Percentiles rank a stretch among this genome's conserved stretches.
Evolutionary conservation across 176 grass and related monocot genomes (phyloP).

Genomic region (Luzula sylvatica): DNA sequence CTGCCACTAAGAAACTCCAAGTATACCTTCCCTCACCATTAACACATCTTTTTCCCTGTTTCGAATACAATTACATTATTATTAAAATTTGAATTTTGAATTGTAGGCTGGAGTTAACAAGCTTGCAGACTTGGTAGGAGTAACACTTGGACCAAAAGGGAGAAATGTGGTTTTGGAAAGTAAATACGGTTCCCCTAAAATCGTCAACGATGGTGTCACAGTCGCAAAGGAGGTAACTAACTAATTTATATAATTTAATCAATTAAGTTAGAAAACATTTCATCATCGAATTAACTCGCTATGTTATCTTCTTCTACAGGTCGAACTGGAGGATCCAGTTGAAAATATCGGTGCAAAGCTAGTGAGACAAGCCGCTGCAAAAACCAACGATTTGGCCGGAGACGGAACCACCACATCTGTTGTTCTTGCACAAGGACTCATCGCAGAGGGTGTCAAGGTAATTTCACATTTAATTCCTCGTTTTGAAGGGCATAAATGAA

Average conservation of each 20-base stretch:
- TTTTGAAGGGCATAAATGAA: background rate
- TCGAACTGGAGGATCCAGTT: slow-evolving; percentile 85
- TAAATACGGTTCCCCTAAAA: slow-evolving; percentile 91
- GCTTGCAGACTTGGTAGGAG: slow-evolving; percentile 79
- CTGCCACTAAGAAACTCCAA: slow-evolving; percentile 88
- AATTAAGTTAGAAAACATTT: too few species aligned
- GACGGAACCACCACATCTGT: slow-evolving; percentile 96
- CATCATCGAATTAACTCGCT: background rate
- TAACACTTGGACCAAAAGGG: slow-evolving; percentile 85
- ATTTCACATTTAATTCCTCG: background rate
- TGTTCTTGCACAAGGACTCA: slow-evolving; percentile 93
- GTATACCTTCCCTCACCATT: slow-evolving; percentile 14
- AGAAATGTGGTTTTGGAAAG: slow-evolving; percentile 94
- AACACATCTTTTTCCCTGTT: background rate
- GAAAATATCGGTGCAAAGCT: slow-evolving; percentile 98
- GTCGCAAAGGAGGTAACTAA: slow-evolving; percentile 28
- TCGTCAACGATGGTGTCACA: slow-evolving; percentile 65
- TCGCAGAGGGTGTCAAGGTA: slow-evolving; percentile 96
- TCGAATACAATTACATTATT: background rate
- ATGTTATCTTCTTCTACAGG: slow-evolving; percentile 35
- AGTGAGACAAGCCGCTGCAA: slow-evolving; percentile 92
- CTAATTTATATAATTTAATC: too few species aligned
- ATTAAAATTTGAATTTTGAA: background rate
- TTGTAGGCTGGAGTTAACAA: slow-evolving; percentile 78
- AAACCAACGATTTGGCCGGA: slow-evolving; percentile 90